Base-by-base conservation (phyloP, 1,284 basidiomycete species). In the Ceratobasidium sp. region DNA sequence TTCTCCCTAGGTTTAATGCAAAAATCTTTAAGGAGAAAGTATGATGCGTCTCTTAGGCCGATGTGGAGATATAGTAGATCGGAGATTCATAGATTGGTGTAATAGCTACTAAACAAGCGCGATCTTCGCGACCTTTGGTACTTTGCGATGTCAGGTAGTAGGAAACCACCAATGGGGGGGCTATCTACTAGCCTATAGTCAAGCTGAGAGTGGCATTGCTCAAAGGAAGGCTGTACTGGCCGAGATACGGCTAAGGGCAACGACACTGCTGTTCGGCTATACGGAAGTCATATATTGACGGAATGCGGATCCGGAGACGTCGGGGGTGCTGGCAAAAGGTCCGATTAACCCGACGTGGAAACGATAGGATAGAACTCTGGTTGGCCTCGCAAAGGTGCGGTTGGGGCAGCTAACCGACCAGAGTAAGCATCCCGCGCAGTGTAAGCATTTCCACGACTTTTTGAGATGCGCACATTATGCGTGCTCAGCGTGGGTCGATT, bases 321-420 rank as follows among this genome's bases (percentile, higher is more conserved):
- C 6, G 15, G 46, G 15, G 7, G 46, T 22, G 22, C 51, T 9
- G n/a, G 5, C n/a, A 5, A 5, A 8, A n/a, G 22, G 22, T 22
- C 51, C 19, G 51, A 52, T 52, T 5, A 22, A 22, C 22, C 19
- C 51, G 19, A 52, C 51, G 51, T 5, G n/a, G n/a, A n/a, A 52
- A 22, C 51, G 51, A 22, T n/a, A 52, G 51, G 51, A n/a, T n/a
- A 52, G 51, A 52, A n/a, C n/a, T n/a, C 51, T 52, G n/a, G 51
- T 52, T 52, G 22, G 51, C 17, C 17, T 52, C n/a, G n/a, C 7
- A 52, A 15, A n/a, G n/a, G 9, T 22, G n/a, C 9, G 49, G n/a
- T n/a, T 13, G 19, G n/a, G 49, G 49, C 17, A 51, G 9, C n/a
- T n/a, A n/a, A 52, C n/a, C n/a, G 2, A 8, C 17, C 51, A 19